Conservation (phyloP, 2,329 filamentous ascomycete genomes). For the Pyrenochaeta sp. region DNA sequence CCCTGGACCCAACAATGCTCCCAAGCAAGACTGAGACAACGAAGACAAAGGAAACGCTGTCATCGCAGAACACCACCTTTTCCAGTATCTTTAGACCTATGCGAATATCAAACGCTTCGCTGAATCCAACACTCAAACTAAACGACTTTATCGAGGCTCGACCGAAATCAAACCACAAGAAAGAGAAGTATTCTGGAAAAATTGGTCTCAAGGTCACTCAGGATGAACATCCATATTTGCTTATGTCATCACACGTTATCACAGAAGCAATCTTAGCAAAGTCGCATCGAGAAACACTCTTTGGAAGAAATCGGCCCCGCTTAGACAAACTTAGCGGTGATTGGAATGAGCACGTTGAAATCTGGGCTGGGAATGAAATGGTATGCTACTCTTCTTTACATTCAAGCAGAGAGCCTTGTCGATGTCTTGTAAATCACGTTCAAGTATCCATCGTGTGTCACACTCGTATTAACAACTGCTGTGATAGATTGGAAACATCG, state of each 20-base stretch:
- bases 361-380: slow-evolving; percentile 27
- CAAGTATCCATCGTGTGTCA: too few relatives aligned
- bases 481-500: slow-evolving; percentile 21
- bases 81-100: slow-evolving; percentile 7
- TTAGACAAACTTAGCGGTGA: slow-evolving; percentile 19
- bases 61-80: background rate
- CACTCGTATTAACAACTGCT: background rate
- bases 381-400: slow-evolving; percentile 1
- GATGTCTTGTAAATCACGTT: background rate
- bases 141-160: slow-evolving; percentile 32
- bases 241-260: slow-evolving; percentile 33
- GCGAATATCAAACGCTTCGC: slow-evolving; percentile 5
- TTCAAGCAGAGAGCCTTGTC: background rate
- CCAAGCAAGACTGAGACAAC: slow-evolving; percentile 13
- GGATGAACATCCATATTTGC: slow-evolving; percentile 12
- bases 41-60: slow-evolving; percentile 1
- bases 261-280: slow-evolving; percentile 28
- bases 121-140: background rate
- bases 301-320: slow-evolving; percentile 7
- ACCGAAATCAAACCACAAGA: slow-evolving; percentile 14
- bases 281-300: slow-evolving; percentile 2
- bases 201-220: slow-evolving; percentile 24
- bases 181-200: slow-evolving; percentile 16
- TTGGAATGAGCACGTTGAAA: slow-evolving; percentile 30
- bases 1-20: slow-evolving; percentile 19